Evolutionary conservation across 192 early-diverging fungal species (phyloP).

Genomic region (Backusella sp.): DNA sequence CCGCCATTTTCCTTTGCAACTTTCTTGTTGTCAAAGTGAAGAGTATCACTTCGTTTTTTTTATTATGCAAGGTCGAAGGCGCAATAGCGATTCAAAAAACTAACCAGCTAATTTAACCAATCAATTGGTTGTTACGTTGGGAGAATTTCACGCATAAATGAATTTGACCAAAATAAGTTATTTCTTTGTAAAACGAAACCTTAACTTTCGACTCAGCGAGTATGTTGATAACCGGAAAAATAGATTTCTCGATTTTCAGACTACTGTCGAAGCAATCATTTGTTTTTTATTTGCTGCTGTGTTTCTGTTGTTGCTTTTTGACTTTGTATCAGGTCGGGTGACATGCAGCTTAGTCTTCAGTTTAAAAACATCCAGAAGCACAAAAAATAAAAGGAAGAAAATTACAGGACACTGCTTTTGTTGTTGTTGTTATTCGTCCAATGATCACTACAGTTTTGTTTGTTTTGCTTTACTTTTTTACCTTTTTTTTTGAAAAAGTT

Average conservation of each 20-base stretch:
- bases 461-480: not conserved
- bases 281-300: not conserved
- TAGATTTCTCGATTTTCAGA: not conserved
- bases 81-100: not conserved
- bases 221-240: not conserved
- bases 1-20: not conserved
- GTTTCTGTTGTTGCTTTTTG: not conserved
- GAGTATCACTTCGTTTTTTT: not conserved
- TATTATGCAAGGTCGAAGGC: not conserved
- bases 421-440: not conserved
- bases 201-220: constrained; percentile 1
- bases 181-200: not conserved
- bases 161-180: constrained; percentile 1
- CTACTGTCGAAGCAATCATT: not conserved
- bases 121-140: not conserved
- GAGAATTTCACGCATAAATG: not conserved
- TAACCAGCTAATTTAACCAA: not conserved
- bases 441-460: constrained; percentile 6
- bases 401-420: not conserved
- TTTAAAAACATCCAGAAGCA: not conserved
- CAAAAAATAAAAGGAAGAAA: not conserved
- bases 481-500: not conserved
- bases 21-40: not conserved
- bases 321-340: not conserved
- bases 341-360: not conserved